phyloP scores from a whole-genome alignment of 176 grass and related monocot genomes.

The Oryza rufipogon region DNA sequence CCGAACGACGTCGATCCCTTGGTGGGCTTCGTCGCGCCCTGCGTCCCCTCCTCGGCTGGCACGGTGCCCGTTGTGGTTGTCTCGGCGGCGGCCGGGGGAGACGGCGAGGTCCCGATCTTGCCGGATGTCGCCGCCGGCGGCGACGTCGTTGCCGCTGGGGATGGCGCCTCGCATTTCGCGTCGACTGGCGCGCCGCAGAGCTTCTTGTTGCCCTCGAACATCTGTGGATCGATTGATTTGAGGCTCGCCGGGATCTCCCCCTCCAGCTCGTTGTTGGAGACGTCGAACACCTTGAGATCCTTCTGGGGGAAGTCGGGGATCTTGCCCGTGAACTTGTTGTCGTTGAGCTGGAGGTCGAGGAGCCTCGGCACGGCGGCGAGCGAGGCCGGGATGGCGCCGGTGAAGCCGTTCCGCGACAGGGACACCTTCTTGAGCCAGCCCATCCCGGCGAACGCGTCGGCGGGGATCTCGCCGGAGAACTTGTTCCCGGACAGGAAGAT shows the following conservation, averaged over 20 bases:
- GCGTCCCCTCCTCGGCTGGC: neutral
- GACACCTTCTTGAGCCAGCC: conserved; percentile 72
- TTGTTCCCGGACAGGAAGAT: conserved; percentile 74
- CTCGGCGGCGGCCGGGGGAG: neutral
- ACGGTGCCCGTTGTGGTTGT: neutral
- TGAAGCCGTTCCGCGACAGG: conserved; percentile 65
- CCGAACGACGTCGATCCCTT: neutral
- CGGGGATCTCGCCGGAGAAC: conserved; percentile 66
- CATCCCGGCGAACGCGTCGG: conserved; percentile 70
- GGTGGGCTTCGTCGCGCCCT: neutral
- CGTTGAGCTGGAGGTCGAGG: conserved; percentile 58
- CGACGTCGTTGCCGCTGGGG: neutral
- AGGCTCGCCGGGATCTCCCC: conserved; percentile 67
- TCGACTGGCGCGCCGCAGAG: conserved; percentile 70
- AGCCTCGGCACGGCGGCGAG: conserved; percentile 60
- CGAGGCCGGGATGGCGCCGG: conserved; percentile 69
- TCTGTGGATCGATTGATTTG: conserved; percentile 33
- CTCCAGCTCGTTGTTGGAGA: conserved; percentile 66
- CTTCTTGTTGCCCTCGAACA: conserved; percentile 74
- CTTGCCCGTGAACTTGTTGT: conserved; percentile 65
- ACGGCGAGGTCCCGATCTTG: neutral
- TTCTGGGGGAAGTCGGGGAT: conserved; percentile 65
- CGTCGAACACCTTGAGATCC: conserved; percentile 54
- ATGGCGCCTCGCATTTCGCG: conserved; percentile 36
- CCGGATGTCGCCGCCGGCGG: neutral